Evolutionary conservation across 495 filamentous ascomycete species (phyloP).

Genomic region (Aspergillus conjunctus): DNA sequence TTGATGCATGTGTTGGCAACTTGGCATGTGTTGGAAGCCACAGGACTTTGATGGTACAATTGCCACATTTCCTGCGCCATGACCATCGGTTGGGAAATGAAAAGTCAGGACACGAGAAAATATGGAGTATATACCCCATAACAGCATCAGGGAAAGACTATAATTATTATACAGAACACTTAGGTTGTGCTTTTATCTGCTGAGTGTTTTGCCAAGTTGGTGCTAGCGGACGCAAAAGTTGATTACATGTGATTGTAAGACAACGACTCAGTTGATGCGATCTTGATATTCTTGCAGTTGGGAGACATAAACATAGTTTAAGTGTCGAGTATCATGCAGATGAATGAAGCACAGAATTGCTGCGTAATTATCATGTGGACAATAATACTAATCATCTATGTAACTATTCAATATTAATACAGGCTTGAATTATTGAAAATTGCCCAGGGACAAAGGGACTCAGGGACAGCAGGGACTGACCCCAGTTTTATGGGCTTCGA

Average conservation of each 20-base stretch:
- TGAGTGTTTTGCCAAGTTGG: too few relatives aligned
- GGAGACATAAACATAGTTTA: too few relatives aligned
- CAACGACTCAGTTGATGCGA: too few relatives aligned
- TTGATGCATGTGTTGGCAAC: background rate
- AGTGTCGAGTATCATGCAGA: background rate
- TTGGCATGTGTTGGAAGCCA: conserved; percentile 3
- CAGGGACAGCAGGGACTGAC: conserved; percentile 3
- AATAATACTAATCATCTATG: background rate
- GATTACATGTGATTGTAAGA: too few relatives aligned
- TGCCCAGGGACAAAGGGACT: conserved; percentile 5
- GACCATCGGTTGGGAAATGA: background rate
- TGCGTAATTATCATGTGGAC: background rate
- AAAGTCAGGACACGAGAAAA: too few relatives aligned
- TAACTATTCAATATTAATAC: background rate
- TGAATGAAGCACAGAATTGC: background rate
- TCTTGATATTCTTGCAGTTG: too few relatives aligned
- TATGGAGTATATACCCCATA: too few relatives aligned
- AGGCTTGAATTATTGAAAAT: background rate
- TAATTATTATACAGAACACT: too few relatives aligned
- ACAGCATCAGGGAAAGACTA: too few relatives aligned
- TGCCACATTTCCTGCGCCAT: background rate
- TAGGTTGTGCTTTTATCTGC: too few relatives aligned
- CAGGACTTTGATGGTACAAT: background rate
- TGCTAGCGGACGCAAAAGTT: too few relatives aligned
- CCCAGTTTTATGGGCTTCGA: conserved; percentile 22